Evolutionary conservation across 2,329 filamentous ascomycete genomes (phyloP), one percentile per base, ranked within the genome.

Genomic region (Amylocarpus encephaloides): DNA sequence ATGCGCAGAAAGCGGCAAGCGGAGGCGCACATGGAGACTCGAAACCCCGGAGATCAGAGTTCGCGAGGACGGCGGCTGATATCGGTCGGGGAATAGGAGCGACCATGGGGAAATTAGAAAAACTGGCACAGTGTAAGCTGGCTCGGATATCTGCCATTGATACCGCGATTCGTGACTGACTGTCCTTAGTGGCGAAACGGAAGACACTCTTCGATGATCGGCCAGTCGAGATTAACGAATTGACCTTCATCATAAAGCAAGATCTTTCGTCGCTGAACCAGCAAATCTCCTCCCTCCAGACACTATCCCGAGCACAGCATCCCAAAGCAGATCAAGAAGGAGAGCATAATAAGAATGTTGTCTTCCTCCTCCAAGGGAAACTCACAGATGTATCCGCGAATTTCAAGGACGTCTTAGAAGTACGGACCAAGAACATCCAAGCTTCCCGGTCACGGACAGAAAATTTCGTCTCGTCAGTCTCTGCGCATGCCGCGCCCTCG

Each of bases 221-320:
- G 66, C 90, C 93, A 0, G 88, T 96, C 49, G 93, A 98, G 71
- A 96, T 97, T 68, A 93, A 93, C 68, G 90, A 97, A 70, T 81
- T 96, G 67, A 96, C 91, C 6, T 96, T 91, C 65, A 87, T 97
- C 65, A 96, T 97, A 75, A 97, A 97, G 73, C 92, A 97, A 74
- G 92, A 97, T 64, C 80, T 97, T 46, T 88, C 89, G 1, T 82
- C 78, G 4, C 69, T 88, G 51, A 97, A 96, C 70, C 83, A 89
- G 59, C 87, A 95, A 65, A 97, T 97, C 61, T 86, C 86, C 41
- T 76, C 77, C 9, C 75, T 98, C n/a, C 88, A 95, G 66, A 72
- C 78, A 6, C 76, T 96, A 41, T 85, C 89, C 12, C 80, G 83
- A 48, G 79, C 87, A 52, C 85, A 91, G 68, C 86, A 92, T 61